Evolutionary conservation across 2,329 filamentous ascomycete genomes (phyloP).

Genomic region (Calonectria pseudoreteaudii): DNA sequence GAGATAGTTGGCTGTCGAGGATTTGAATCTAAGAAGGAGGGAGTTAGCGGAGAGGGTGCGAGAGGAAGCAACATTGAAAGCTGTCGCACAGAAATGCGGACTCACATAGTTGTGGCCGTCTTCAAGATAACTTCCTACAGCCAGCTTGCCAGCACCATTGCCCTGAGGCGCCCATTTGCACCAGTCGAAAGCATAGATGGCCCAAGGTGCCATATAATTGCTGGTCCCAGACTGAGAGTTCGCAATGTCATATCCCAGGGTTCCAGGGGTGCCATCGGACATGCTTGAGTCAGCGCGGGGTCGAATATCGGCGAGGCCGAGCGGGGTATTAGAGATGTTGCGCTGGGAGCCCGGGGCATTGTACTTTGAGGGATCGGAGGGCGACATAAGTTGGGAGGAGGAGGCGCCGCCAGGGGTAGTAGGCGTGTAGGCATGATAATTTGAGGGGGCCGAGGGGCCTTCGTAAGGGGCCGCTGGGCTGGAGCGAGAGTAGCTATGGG

Average conservation of each 20-base stretch:
- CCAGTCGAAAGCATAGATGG: constrained; percentile 97
- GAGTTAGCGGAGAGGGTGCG: constrained; percentile 16
- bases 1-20: constrained; percentile 84
- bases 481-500: constrained; percentile 85
- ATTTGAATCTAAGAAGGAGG: constrained; percentile 85
- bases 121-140: constrained; percentile 95
- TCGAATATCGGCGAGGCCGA: constrained; percentile 92
- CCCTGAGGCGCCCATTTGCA: constrained; percentile 94
- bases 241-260: constrained; percentile 73
- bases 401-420: constrained; percentile 73
- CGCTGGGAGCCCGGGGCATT: constrained; percentile 68
- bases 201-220: constrained; percentile 95
- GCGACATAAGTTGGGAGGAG: constrained; percentile 72
- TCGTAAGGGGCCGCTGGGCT: constrained; percentile 78
- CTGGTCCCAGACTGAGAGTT: constrained; percentile 79
- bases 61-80: background rate
- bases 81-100: background rate
- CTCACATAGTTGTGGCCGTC: constrained; percentile 96
- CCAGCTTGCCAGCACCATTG: constrained; percentile 89
- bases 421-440: constrained; percentile 68
- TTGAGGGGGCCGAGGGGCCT: constrained; percentile 59
- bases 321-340: constrained; percentile 82
- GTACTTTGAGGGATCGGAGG: constrained; percentile 65
- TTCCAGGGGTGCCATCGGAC: constrained; percentile 76
- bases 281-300: constrained; percentile 86